These are phyloP conservation scores for Polyporus tsugae DNA, from an alignment of 1,284 basidiomycete species.

Conservation along the genomic window DNA sequence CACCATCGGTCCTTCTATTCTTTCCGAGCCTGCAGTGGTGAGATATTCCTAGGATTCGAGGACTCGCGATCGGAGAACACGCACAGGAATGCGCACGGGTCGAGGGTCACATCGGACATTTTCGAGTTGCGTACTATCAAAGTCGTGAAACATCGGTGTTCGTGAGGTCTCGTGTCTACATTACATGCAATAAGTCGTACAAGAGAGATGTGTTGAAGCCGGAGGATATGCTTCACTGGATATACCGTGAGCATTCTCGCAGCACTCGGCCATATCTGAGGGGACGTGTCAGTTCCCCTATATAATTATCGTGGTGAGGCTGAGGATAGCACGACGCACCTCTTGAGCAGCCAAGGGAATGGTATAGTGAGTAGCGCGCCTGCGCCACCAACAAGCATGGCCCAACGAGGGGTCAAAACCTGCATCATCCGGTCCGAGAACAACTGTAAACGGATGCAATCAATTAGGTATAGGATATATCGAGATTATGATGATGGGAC, in stretches of 20 bases:
- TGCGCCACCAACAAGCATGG: neutral
- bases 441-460: neutral
- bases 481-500: neutral
- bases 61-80: too few relatives aligned
- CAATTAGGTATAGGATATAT: neutral
- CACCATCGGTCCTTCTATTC: too few relatives aligned
- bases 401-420: neutral
- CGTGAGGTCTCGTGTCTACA: neutral
- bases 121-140: neutral
- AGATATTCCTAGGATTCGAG: too few relatives aligned
- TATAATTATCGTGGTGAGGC: neutral
- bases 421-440: slow-evolving; percentile 5
- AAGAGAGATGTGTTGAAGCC: neutral
- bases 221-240: neutral
- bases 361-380: neutral
- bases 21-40: too few relatives aligned
- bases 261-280: neutral
- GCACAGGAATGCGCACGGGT: too few relatives aligned
- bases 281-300: neutral
- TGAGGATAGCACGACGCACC: neutral
- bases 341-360: neutral
- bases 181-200: neutral
- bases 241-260: neutral
- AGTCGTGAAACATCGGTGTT: neutral
- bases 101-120: neutral